Base-by-base conservation (phyloP, 2,329 filamentous ascomycete species). In the Bisporella sp. region DNA sequence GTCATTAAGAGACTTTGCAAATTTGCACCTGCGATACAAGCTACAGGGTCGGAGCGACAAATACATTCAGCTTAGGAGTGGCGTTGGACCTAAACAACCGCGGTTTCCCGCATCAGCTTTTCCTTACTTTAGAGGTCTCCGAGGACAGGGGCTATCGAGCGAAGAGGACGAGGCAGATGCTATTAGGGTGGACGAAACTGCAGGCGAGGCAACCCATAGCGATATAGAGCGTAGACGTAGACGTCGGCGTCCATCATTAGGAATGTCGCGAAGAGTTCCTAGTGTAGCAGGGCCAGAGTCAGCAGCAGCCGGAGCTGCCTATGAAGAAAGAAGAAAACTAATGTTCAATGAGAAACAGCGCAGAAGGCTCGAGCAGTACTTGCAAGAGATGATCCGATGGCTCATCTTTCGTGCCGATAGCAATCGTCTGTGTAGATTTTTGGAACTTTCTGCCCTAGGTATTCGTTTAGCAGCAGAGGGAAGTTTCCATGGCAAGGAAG, bases 401-500 rank as follows among this genome's bases (percentile, higher is more conserved):
- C 82, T 99, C 61, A 97, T 99, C 69, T 99, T 99, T 71, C 82
- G 92, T 43, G 84, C 93, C 5, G 92, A 97, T 68, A 96, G 90
- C 70, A 97, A 96, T 63, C 83, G 93, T 7, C 75, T 99, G 4
- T 99, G 93, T 71, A 93, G 95, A 57, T 99, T 99, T 66, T 74
- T 99, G 2, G 93, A 99, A 66, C 74, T 99, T 6, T 99, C 93
- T 21, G 92, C 95, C 1, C 76, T 99, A 5, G 93, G 93, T 28
- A 90, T 99, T 46, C 84, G 95, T 45, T 79, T 99, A 46, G 93
- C 93, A 29, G 90, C 92, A 0, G 95, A 99, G 68, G 91, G 90
- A 31, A 95, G 91, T 61, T 97, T 96, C 62, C 93, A 99, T 64
- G 95, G 93, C 52, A 99, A 99, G 68, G 95, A 99, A 69, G 95